Base-by-base conservation (phyloP, 1,284 basidiomycete species). In the Puccinia polysora region DNA sequence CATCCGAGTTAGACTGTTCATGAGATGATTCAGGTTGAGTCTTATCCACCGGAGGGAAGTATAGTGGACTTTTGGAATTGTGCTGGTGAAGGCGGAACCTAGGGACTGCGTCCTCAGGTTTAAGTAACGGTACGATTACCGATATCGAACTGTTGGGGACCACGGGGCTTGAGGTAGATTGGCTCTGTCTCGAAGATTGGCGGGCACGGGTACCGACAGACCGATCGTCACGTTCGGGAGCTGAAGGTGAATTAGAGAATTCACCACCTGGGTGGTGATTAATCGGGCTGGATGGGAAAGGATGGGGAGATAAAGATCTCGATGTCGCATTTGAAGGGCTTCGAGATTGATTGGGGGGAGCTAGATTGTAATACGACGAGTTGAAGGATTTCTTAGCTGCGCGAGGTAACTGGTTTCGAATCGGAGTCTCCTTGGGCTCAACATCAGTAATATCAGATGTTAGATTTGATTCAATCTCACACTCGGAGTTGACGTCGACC, bases 71-170 rank as follows among this genome's bases (percentile, higher is more conserved):
- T 64, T 60, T 63, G 23, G 70, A 72, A 34, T 65, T 60, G 55
- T 72, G 70, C 28, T 72, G 70, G 58, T 72, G 70, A 14, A 72
- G 64, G 28, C 64, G 64, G 2, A 52, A 20, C 43, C 28, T 53
- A 8, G 64, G 64, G 14, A 65, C 28, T 40, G 38, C 15, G 25
- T 53, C 49, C 43, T 65, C 64, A 7, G 28, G 30, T 23, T 50
- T 12, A 20, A 55, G 38, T 4, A 14, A 50, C 25, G 64, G 64
- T 30, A 65, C 49, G 25, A 65, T 45, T 30, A 65, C 64, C 38
- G 64, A 65, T 7, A 65, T 45, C 18, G 50, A 38, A 34, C 52
- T 65, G 5, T 32, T 50, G 8, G 49, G 49, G 3, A 23, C 14
- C 10, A 45, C 20, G 2, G 47, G 62, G 12, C 62, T 64, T 28